These are phyloP conservation scores for Pseudogymnoascus sp. DNA, from an alignment of 2,329 filamentous ascomycete genomes.

Conservation along the genomic window DNA sequence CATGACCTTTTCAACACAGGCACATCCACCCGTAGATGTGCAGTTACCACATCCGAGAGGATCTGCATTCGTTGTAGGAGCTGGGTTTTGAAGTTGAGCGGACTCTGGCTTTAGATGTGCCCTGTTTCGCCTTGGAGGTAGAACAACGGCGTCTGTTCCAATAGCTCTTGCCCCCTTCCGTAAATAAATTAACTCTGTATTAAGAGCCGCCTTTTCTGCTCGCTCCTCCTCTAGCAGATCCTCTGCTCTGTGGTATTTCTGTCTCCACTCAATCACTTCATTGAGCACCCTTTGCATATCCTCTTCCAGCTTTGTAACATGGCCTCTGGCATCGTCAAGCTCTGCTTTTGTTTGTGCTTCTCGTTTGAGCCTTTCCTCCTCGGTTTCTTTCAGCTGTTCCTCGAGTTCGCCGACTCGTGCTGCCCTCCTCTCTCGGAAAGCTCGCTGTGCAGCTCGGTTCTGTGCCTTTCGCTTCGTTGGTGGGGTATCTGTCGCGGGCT, in stretches of 20 bases:
- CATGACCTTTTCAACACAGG: conserved; percentile 51
- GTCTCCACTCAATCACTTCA: conserved; percentile 28
- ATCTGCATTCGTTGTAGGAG: conserved; percentile 15
- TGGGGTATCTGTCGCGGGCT: conserved; percentile 87
- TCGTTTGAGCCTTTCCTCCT: conserved; percentile 46
- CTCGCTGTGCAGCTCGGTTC: conserved; percentile 84
- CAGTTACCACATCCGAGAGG: conserved; percentile 47
- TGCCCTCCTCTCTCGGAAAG: conserved; percentile 79
- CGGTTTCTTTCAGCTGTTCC: conserved; percentile 55
- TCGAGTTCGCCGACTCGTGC: conserved; percentile 73
- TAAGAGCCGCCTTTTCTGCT: conserved; percentile 35
- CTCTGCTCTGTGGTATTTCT: conserved; percentile 27
- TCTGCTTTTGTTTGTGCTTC: conserved; percentile 43
- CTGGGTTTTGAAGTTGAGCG: conserved; percentile 18
- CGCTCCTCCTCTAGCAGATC: conserved; percentile 28
- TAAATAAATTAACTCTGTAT: conserved; percentile 32
- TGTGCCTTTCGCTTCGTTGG: conserved; percentile 91
- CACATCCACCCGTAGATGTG: conserved; percentile 43
- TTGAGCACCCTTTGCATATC: conserved; percentile 55
- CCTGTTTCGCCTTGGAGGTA: conserved; percentile 28
- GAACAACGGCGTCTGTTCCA: conserved; percentile 32
- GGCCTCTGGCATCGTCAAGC: conserved; percentile 29
- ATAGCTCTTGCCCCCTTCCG: conserved; percentile 25
- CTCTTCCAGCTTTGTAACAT: conserved; percentile 50
- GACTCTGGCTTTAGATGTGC: conserved; percentile 3